These are phyloP conservation scores for Aphanocladium album DNA, from an alignment of 2,329 filamentous ascomycete species.

Conservation along the genomic window DNA sequence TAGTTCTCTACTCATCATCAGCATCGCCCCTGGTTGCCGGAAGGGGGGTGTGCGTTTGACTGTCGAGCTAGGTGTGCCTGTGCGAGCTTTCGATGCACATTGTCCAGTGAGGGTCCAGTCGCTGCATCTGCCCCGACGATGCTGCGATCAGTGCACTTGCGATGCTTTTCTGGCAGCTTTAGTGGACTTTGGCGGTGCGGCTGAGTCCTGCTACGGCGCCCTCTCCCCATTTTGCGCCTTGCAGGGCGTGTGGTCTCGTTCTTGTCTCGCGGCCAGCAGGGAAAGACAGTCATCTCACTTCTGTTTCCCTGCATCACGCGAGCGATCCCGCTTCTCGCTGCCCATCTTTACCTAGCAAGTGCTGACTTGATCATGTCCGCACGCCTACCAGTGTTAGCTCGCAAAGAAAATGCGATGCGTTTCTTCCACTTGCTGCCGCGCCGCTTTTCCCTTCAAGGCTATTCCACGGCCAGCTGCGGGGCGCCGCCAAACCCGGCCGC, in stretches of 20 bases:
- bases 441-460: not conserved
- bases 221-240: not conserved
- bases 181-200: not conserved
- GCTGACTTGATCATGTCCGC: not conserved
- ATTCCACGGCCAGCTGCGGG: not conserved
- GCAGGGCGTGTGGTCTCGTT: not conserved
- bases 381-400: not conserved
- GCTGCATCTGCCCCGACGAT: not conserved
- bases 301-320: not conserved
- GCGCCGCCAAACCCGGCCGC: not conserved
- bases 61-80: not conserved
- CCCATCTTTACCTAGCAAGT: not conserved
- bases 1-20: not conserved
- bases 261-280: not conserved
- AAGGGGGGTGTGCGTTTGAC: not conserved
- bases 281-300: too few relatives aligned
- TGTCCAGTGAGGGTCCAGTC: not conserved
- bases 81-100: not conserved
- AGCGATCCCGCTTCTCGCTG: not conserved
- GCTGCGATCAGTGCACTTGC: not conserved
- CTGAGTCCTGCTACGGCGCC: not conserved
- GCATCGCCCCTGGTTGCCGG: not conserved
- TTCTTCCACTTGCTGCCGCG: not conserved
- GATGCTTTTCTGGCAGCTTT: not conserved
- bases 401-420: not conserved